These are phyloP conservation scores for Linum lewisii DNA, from an alignment of 345 rosid genomes.

Conservation along the genomic window DNA sequence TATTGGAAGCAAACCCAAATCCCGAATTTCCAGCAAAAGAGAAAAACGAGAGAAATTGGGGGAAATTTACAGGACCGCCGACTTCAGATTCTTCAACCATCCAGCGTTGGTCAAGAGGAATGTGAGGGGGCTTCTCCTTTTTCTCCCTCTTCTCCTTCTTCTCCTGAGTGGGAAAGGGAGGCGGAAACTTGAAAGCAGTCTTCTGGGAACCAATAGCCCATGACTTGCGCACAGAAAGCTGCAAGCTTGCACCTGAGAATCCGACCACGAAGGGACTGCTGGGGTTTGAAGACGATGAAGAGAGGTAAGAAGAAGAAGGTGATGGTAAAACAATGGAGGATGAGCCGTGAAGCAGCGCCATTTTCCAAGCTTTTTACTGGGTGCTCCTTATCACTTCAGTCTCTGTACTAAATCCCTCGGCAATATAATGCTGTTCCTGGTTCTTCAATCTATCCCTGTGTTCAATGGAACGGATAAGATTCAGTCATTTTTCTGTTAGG, in stretches of 20 bases:
- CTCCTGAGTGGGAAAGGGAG: background rate
- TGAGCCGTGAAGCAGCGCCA: conserved; percentile 1
- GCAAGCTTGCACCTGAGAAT: background rate
- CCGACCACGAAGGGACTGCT: background rate
- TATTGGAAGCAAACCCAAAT: background rate
- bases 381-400: background rate
- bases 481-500: too few relatives aligned
- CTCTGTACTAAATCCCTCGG: background rate
- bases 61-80: conserved; percentile 19
- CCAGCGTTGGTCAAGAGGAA: conserved; percentile 28
- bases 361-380: too few relatives aligned
- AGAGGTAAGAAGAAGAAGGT: background rate
- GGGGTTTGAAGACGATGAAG: background rate
- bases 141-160: conserved; percentile 1
- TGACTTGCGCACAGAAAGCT: background rate
- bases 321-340: background rate
- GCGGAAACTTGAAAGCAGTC: background rate
- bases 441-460: background rate
- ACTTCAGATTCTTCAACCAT: conserved; percentile 24
- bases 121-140: background rate
- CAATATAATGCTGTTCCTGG: background rate
- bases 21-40: background rate
- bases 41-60: background rate
- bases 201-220: background rate
- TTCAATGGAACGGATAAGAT: background rate